These are phyloP conservation scores for Colletotrichum sp. DNA, from an alignment of 2,329 filamentous ascomycete genomes.

Conservation along the genomic window DNA sequence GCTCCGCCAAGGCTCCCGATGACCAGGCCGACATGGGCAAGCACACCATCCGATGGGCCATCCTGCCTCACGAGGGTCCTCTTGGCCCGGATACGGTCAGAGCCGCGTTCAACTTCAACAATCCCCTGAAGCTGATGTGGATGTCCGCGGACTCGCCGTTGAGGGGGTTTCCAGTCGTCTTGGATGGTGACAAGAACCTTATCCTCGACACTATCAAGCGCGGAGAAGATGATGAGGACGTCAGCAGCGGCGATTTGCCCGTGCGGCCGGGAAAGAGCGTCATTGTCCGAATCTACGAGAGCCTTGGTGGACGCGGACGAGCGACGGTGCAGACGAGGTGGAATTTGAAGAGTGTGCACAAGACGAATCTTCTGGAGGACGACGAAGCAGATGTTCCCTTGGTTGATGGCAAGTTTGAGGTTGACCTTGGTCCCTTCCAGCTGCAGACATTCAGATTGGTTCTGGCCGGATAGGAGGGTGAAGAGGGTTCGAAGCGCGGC, in stretches of 20 bases:
- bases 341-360: slow-evolving; percentile 63
- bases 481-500: not conserved
- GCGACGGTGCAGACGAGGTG: slow-evolving; percentile 55
- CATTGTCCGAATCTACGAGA: slow-evolving; percentile 68
- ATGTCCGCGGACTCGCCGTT: not conserved
- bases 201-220: slow-evolving; percentile 70
- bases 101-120: slow-evolving; percentile 72
- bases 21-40: slow-evolving; percentile 73
- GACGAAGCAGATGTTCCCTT: slow-evolving; percentile 57
- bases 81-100: slow-evolving; percentile 63
- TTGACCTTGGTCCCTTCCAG: slow-evolving; percentile 64
- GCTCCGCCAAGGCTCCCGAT: slow-evolving; percentile 72
- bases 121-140: slow-evolving; percentile 50
- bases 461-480: not conserved
- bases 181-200: slow-evolving; percentile 54
- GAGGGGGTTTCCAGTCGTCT: slow-evolving; percentile 43
- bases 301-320: slow-evolving; percentile 64
- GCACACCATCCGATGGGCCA: slow-evolving; percentile 70
- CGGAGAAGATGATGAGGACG: slow-evolving; percentile 56
- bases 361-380: slow-evolving; percentile 71
- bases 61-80: slow-evolving; percentile 65
- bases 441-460: slow-evolving; percentile 61
- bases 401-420: slow-evolving; percentile 34
- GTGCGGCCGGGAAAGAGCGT: slow-evolving; percentile 45
- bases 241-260: slow-evolving; percentile 6